phyloP scores from a whole-genome alignment of 257 asterid genomes.

The Nicotiana undulata region DNA sequence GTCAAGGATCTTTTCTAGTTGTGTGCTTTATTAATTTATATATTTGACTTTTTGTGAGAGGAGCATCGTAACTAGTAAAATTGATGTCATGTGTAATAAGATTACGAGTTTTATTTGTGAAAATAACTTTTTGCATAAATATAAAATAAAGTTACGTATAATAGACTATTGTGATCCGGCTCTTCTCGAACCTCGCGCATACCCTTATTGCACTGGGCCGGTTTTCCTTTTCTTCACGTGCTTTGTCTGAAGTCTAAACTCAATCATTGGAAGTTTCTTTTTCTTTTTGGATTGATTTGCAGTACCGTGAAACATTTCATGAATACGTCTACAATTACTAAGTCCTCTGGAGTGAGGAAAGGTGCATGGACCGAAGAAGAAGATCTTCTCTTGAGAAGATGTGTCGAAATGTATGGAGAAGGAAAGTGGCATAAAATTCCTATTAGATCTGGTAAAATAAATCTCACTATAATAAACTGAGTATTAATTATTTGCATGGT shows the following conservation, averaged over 20 bases:
- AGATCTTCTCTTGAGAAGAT: constrained; percentile 12
- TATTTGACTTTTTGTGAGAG: too few relatives aligned
- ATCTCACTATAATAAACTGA: too few relatives aligned
- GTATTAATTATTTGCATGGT: too few relatives aligned
- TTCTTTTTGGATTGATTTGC: background rate
- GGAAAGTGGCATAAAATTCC: constrained; percentile 23
- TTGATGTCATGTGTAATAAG: too few relatives aligned
- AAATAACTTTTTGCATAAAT: too few relatives aligned
- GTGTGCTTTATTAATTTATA: too few relatives aligned
- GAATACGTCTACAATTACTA: background rate
- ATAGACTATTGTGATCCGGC: too few relatives aligned
- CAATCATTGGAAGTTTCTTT: background rate
- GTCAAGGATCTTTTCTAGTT: too few relatives aligned
- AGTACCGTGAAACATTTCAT: background rate
- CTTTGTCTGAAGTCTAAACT: background rate
- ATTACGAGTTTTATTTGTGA: too few relatives aligned
- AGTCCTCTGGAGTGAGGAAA: background rate
- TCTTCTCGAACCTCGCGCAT: rapidly evolving
- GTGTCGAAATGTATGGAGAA: constrained; percentile 19
- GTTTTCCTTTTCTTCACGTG: background rate
- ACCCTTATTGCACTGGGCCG: too few relatives aligned
- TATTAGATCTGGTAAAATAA: constrained; percentile 17
- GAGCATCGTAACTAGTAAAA: too few relatives aligned
- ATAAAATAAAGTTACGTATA: too few relatives aligned
- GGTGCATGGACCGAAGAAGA: constrained; percentile 23